Conservation (phyloP, 108 stramenopile species). For the Phaeodactylum tricornutum region DNA sequence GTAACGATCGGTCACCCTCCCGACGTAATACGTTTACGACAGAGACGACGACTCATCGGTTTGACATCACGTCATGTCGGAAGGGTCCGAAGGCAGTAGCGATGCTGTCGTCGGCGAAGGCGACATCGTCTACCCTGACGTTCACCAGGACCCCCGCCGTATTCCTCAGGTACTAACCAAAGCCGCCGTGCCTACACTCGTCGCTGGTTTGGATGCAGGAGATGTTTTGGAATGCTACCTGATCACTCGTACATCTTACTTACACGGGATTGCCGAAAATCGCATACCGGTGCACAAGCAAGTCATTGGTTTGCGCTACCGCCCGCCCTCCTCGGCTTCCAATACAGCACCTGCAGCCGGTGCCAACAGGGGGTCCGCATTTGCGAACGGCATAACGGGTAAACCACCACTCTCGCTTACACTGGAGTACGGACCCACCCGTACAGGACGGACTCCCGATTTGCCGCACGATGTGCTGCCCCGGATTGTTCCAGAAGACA, state of each 20-base stretch:
- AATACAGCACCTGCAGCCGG: conserved; percentile 26
- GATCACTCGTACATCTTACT: conserved; percentile 41
- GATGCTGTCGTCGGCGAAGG: too few species aligned
- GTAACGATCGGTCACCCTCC: too few species aligned
- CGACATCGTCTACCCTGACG: too few species aligned
- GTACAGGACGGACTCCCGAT: conserved; percentile 35
- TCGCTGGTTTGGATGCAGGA: conserved; percentile 62
- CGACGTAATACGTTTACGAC: too few species aligned
- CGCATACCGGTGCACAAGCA: conserved; percentile 50
- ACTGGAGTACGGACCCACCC: conserved; percentile 75
- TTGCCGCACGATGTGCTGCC: conserved; percentile 52
- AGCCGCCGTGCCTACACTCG: conserved; percentile 30
- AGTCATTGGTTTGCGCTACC: conserved; percentile 62
- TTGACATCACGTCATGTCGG: too few species aligned
- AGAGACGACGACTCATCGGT: too few species aligned
- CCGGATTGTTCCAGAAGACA: conserved; percentile 24
- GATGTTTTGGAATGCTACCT: conserved; percentile 77
- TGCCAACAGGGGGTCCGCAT: conserved; percentile 12
- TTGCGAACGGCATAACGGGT: too few species aligned
- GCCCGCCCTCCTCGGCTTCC: conserved; percentile 17
- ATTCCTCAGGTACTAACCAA: conserved; percentile 30
- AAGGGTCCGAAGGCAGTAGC: too few species aligned
- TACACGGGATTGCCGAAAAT: conserved; percentile 35
- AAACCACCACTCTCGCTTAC: conserved; percentile 56
- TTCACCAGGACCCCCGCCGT: too few species aligned